Percentiles rank a stretch among this genome's conserved stretches.
phyloP scores from a whole-genome alignment of 2,329 filamentous ascomycete species.

The Gremmenia infestans region DNA sequence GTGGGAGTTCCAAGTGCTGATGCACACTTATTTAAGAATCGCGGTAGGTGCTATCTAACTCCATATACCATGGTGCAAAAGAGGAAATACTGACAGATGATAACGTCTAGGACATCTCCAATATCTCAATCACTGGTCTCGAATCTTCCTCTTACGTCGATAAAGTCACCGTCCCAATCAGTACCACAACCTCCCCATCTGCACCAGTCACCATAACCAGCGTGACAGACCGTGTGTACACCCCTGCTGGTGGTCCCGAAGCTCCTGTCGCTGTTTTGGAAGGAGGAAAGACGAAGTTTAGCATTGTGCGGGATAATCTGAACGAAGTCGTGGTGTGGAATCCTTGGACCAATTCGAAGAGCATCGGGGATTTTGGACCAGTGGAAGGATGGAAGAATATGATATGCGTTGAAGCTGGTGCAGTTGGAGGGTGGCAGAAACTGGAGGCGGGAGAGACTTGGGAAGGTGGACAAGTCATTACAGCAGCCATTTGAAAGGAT shows the following conservation, averaged over 20 bases:
- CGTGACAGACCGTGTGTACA: conserved; percentile 89
- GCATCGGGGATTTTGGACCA: conserved; percentile 82
- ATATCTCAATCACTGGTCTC: conserved; percentile 69
- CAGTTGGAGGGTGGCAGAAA: conserved; percentile 75
- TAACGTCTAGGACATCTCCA: conserved; percentile 65
- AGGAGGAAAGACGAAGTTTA: conserved; percentile 59
- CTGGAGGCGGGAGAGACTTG: conserved; percentile 73
- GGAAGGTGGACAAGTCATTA: conserved; percentile 45
- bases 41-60: conserved; percentile 50
- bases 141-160: conserved; percentile 73
- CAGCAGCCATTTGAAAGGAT: background rate
- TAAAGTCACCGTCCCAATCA: conserved; percentile 62
- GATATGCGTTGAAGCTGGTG: conserved; percentile 89
- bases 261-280: conserved; percentile 56
- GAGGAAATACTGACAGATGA: conserved; percentile 8
- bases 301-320: conserved; percentile 77
- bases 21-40: conserved; percentile 86
- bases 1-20: conserved; percentile 86
- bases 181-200: conserved; percentile 59
- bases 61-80: background rate
- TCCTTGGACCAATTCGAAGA: conserved; percentile 78
- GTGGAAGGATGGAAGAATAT: conserved; percentile 89
- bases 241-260: conserved; percentile 56
- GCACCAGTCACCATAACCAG: conserved; percentile 60
- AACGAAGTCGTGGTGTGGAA: conserved; percentile 95